Conservation (phyloP, 2,329 filamentous ascomycete species). For the Pyrenophora teres region DNA sequence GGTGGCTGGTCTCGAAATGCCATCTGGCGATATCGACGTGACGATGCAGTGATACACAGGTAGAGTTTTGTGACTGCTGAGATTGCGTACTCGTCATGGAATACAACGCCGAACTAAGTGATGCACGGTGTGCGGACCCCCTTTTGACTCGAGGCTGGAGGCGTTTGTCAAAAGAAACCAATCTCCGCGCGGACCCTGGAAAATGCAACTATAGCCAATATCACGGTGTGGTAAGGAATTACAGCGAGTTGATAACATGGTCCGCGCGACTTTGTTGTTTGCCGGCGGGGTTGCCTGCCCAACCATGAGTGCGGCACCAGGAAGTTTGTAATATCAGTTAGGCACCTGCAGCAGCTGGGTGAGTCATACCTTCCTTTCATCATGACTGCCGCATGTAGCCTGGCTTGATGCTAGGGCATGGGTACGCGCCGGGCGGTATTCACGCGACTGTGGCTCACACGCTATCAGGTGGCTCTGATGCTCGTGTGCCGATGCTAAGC, state of each 20-base stretch:
- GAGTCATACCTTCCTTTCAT: slow-evolving; percentile 17
- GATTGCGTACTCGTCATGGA: too few relatives aligned
- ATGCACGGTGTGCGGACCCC: too few relatives aligned
- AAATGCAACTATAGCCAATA: neutral
- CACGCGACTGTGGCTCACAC: slow-evolving; percentile 28
- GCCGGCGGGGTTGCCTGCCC: slow-evolving; percentile 8
- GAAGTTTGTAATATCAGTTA: neutral
- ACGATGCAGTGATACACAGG: too few relatives aligned
- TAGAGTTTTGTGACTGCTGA: too few relatives aligned
- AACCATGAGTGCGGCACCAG: neutral
- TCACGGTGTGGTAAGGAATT: slow-evolving; percentile 2
- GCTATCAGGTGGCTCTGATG: slow-evolving; percentile 35
- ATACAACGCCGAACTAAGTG: too few relatives aligned
- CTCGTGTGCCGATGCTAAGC: slow-evolving; percentile 9
- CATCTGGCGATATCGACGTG: neutral
- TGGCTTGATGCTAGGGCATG: slow-evolving; percentile 9
- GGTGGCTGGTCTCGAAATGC: too few relatives aligned
- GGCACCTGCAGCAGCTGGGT: slow-evolving; percentile 18
- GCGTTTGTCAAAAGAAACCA: too few relatives aligned
- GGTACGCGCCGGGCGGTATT: slow-evolving; percentile 12
- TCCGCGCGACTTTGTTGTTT: slow-evolving; percentile 5
- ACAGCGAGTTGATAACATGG: neutral
- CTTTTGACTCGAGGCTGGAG: too few relatives aligned
- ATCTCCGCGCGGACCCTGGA: too few relatives aligned
- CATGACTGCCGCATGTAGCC: slow-evolving; percentile 15